These are phyloP conservation scores for Scorias spongiosa DNA, from an alignment of 2,329 filamentous ascomycete genomes.

Conservation along the genomic window DNA sequence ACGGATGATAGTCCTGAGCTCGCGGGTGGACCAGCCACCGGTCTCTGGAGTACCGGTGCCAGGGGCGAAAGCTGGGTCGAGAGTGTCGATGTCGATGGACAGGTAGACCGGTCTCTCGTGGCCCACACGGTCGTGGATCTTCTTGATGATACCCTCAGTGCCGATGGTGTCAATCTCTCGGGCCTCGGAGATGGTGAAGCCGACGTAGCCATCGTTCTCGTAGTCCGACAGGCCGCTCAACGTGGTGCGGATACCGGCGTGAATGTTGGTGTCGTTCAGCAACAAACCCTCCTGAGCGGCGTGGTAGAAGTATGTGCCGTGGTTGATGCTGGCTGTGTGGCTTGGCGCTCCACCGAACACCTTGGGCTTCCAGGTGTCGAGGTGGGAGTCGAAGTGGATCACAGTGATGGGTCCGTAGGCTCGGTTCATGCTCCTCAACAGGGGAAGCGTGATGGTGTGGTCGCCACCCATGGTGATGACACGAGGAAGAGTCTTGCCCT, in stretches of 20 bases:
- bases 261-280: conserved; percentile 71
- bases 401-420: conserved; percentile 54
- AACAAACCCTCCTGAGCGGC: conserved; percentile 64
- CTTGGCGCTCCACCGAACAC: conserved; percentile 73
- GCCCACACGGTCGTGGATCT: conserved; percentile 54
- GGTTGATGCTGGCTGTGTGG: conserved; percentile 63
- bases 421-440: conserved; percentile 43
- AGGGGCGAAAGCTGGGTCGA: conserved; percentile 70
- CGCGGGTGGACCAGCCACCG: conserved; percentile 59
- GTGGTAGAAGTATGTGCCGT: conserved; percentile 82
- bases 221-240: conserved; percentile 66
- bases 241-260: conserved; percentile 74
- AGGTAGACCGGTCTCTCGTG: conserved; percentile 61
- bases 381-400: conserved; percentile 48
- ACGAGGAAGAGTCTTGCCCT: conserved; percentile 61
- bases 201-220: conserved; percentile 72
- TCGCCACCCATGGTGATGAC: conserved; percentile 57
- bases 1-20: conserved; percentile 55
- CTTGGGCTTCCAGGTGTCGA: conserved; percentile 61
- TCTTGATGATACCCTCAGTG: conserved; percentile 60
- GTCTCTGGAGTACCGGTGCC: conserved; percentile 64
- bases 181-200: conserved; percentile 69
- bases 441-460: conserved; percentile 45
- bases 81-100: conserved; percentile 73
- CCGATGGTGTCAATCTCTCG: conserved; percentile 55